A percentile compares a stretch with the other conserved stretches of the same genome.
These are phyloP conservation scores for Parmales sp. DNA, from an alignment of 108 stramenopile species.

Conservation along the genomic window DNA sequence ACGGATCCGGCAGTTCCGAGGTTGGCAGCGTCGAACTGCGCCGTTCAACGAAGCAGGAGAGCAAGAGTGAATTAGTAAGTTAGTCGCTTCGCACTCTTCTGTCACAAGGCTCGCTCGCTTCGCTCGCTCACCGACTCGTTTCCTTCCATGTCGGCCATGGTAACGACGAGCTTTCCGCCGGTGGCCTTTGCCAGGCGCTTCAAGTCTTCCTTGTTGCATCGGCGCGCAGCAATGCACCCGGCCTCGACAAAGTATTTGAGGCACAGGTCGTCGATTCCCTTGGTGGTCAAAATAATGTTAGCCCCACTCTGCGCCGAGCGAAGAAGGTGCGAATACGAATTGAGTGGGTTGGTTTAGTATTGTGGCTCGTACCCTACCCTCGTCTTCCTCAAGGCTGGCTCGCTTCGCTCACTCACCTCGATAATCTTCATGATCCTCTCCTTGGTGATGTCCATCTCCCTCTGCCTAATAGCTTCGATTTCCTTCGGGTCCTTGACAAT, in stretches of 20 bases:
- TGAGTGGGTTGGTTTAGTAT: no score
- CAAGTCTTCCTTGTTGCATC: slow-evolving; percentile 91
- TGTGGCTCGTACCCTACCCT: no score
- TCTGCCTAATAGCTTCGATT: slow-evolving; percentile 89
- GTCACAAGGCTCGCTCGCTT: no score
- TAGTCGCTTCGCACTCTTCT: no score
- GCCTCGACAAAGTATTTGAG: slow-evolving; percentile 99
- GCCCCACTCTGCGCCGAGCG: no score
- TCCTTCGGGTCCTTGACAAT: slow-evolving; percentile 78
- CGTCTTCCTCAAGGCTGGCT: no score
- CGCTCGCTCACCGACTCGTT: no score
- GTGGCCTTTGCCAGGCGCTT: slow-evolving; percentile 96
- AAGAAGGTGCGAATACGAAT: no score
- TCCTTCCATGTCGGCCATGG: slow-evolving; percentile 98
- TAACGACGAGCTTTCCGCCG: slow-evolving; percentile 85
- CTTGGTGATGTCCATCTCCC: slow-evolving; percentile 99
- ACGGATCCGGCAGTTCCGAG: slow-evolving; percentile 84
- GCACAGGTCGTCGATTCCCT: slow-evolving; percentile 97
- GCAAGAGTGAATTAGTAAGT: no score
- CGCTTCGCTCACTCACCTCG: no score
- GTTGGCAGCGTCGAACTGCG: slow-evolving; percentile 76
- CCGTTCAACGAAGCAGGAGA: no score
- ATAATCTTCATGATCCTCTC: slow-evolving; percentile 97
- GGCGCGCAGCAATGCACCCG: slow-evolving; percentile 83
- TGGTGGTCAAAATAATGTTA: slow-evolving; percentile 93